Conservation (phyloP, 495 filamentous ascomycete species). For the Cercophora sp. region DNA sequence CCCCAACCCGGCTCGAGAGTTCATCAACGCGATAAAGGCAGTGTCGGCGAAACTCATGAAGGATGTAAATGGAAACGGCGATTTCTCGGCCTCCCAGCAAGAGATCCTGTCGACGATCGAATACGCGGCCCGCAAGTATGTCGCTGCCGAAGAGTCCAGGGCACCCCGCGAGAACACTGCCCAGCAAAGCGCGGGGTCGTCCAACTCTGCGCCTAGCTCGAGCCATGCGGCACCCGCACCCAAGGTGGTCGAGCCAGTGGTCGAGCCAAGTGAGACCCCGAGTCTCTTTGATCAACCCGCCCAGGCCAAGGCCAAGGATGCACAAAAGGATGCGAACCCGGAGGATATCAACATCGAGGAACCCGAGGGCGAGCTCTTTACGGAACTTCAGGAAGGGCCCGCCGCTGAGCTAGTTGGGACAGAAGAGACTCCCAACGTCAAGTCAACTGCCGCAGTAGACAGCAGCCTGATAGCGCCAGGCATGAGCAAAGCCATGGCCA, state of each 20-base stretch:
- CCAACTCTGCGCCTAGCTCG: constrained; percentile 6
- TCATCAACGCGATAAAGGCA: constrained; percentile 40
- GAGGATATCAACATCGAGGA: constrained; percentile 48
- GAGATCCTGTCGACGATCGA: constrained; percentile 42
- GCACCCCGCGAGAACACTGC: constrained; percentile 11
- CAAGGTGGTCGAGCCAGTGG: constrained; percentile 9
- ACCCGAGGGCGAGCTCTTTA: constrained; percentile 35
- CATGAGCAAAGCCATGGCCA: constrained; percentile 6
- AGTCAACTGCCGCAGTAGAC: background rate
- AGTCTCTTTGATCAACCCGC: constrained; percentile 15
- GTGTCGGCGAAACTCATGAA: constrained; percentile 33
- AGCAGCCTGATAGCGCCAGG: background rate
- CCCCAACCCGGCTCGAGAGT: constrained; percentile 28
- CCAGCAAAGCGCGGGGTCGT: background rate
- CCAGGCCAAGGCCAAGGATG: constrained; percentile 18
- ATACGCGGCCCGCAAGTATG: constrained; percentile 42
- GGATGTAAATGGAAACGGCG: constrained; percentile 26
- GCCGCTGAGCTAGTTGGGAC: constrained; percentile 2
- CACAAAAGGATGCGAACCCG: constrained; percentile 30
- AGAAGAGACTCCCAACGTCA: background rate
- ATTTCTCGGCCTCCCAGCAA: constrained; percentile 26
- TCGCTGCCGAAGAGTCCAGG: constrained; percentile 31
- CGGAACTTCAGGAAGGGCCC: constrained; percentile 20
- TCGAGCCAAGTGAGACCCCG: background rate
- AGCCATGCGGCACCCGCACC: constrained; percentile 2